Percentiles rank a stretch among this genome's conserved stretches.
phyloP scores from a whole-genome alignment of 73 alveolate species.

The Tetrahymena elliotti region DNA sequence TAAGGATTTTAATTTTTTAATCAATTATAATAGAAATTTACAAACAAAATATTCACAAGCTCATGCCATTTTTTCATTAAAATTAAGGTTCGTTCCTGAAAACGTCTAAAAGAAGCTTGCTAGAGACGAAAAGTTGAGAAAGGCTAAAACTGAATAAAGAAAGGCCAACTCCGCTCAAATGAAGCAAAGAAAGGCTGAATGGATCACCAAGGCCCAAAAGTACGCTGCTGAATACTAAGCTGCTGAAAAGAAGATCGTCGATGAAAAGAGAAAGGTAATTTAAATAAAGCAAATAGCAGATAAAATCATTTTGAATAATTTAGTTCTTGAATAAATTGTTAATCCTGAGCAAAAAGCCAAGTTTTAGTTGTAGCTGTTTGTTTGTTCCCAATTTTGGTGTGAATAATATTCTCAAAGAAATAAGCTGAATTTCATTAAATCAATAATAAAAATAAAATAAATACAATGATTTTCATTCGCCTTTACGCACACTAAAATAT shows the following conservation, averaged over 20 bases:
- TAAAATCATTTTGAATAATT: background rate
- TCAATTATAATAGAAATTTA: background rate
- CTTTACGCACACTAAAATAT: background rate
- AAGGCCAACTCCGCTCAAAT: conserved; percentile 10
- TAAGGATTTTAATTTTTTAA: background rate
- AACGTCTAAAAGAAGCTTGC: background rate
- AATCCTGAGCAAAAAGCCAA: background rate
- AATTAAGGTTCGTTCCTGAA: conserved; percentile 29
- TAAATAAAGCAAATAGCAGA: background rate
- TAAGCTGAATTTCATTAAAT: background rate
- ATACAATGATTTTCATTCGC: background rate
- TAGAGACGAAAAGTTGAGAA: conserved; percentile 35
- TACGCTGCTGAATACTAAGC: conserved; percentile 33
- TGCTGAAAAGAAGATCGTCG: conserved; percentile 24
- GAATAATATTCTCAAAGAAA: background rate
- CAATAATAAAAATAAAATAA: background rate
- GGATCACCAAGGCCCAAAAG: conserved; percentile 25
- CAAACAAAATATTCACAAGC: background rate
- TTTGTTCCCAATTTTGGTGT: background rate
- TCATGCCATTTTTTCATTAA: background rate
- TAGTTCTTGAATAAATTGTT: background rate
- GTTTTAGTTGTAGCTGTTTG: background rate
- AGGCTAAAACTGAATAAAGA: conserved; percentile 13
- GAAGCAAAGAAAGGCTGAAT: conserved; percentile 27
- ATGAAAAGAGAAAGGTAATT: conserved; percentile 23